Evolutionary conservation across 164 flowering plant genomes (phyloP).

Genomic region (Umbilicus rupestris): DNA sequence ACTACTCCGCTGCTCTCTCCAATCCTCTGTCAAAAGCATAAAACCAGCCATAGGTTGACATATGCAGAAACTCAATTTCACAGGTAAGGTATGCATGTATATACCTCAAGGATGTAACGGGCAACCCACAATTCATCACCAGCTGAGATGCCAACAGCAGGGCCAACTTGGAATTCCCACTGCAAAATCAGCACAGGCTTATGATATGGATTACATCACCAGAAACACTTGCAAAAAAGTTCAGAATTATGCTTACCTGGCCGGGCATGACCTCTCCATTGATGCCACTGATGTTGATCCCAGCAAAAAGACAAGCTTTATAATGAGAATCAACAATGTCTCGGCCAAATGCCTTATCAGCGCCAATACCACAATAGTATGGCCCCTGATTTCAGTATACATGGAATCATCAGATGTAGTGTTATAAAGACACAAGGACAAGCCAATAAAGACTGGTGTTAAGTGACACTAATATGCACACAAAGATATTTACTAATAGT

Average conservation of each 20-base stretch:
- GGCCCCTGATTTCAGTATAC: slow-evolving; percentile 24
- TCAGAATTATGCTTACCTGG: slow-evolving; percentile 9
- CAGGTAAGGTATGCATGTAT: background rate
- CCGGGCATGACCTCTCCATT: slow-evolving; percentile 34
- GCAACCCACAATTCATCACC: slow-evolving; percentile 80
- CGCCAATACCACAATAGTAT: slow-evolving; percentile 28
- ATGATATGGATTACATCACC: background rate
- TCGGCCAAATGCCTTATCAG: slow-evolving; percentile 26
- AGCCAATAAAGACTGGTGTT: too few relatives aligned
- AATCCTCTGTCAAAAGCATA: slow-evolving; percentile 50
- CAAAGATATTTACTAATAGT: too few relatives aligned
- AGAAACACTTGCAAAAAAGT: background rate
- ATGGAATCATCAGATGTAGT: background rate
- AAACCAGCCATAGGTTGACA: background rate
- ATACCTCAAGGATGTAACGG: slow-evolving; percentile 87
- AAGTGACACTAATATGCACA: too few relatives aligned
- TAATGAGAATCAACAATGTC: slow-evolving; percentile 28
- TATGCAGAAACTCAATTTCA: background rate
- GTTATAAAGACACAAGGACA: background rate
- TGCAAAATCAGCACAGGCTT: slow-evolving; percentile 12
- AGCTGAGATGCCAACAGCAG: slow-evolving; percentile 75
- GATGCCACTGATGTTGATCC: slow-evolving; percentile 25
- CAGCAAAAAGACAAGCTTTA: slow-evolving; percentile 26
- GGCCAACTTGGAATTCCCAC: slow-evolving; percentile 99
- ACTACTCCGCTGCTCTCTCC: slow-evolving; percentile 86